Evolutionary conservation across 768 basidiomycete genomes (phyloP).

Genomic region (Suillus cothurnatus): DNA sequence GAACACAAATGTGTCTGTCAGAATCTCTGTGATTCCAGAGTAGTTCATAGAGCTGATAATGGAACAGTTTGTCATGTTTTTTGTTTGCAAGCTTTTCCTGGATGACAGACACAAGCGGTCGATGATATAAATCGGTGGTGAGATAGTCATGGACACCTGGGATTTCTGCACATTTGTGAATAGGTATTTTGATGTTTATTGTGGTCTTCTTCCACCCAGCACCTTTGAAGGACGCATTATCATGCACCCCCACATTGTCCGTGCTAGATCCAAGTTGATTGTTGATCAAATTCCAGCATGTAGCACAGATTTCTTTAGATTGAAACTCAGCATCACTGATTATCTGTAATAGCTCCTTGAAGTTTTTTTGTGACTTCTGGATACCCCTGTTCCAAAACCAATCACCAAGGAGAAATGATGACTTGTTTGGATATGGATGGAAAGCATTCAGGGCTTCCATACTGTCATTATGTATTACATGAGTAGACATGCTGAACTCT

Average conservation of each 20-base stretch:
- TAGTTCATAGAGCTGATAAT: constrained; percentile 25
- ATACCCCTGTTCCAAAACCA: too few relatives aligned
- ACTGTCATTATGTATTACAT: too few relatives aligned
- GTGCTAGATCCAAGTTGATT: constrained; percentile 1
- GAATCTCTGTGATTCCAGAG: constrained; percentile 9
- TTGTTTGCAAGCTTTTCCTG: constrained; percentile 16
- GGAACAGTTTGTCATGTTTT: constrained; percentile 13
- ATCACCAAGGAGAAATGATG: too few relatives aligned
- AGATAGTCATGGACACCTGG: constrained; percentile 11
- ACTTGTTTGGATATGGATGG: too few relatives aligned
- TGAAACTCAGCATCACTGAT: constrained; percentile 8
- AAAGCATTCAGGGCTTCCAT: too few relatives aligned
- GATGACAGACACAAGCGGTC: constrained; percentile 15
- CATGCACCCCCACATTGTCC: neutral
- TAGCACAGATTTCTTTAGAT: constrained; percentile 3
- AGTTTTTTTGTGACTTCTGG: too few relatives aligned
- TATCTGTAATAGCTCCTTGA: constrained; percentile 14
- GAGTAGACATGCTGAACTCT: too few relatives aligned
- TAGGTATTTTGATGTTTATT: constrained; percentile 12
- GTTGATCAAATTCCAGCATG: constrained; percentile 2
- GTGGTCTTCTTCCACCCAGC: constrained; percentile 19
- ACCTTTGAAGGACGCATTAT: constrained; percentile 9
- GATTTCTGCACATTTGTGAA: constrained; percentile 6
- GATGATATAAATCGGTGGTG: constrained; percentile 14
- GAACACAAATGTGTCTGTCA: constrained; percentile 3